phyloP scores from a whole-genome alignment of 2,329 filamentous ascomycete species.

The Colletotrichum filicis region DNA sequence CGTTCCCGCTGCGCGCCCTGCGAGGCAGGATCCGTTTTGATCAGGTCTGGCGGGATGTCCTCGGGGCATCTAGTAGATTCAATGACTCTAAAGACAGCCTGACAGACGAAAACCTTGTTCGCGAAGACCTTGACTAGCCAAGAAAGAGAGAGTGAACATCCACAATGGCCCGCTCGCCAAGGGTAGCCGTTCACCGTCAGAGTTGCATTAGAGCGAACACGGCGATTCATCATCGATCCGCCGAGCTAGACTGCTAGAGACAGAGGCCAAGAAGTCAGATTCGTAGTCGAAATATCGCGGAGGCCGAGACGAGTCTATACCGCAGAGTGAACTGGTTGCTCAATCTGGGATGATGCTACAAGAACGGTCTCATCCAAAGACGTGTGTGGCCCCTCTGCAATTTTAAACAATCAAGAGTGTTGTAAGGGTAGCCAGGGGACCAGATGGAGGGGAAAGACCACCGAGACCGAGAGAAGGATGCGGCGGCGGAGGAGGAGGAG shows the following conservation, averaged over 20 bases:
- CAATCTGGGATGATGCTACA: constrained; percentile 32
- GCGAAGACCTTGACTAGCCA: neutral
- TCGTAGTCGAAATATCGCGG: constrained; percentile 4
- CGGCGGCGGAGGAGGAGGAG: neutral
- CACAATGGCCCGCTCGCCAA: constrained; percentile 1
- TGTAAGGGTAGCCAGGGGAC: neutral
- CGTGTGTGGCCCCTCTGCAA: constrained; percentile 16
- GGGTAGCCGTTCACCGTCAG: neutral
- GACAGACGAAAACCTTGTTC: neutral
- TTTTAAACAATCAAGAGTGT: constrained; percentile 23
- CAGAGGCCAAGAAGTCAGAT: neutral
- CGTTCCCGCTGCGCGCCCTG: neutral
- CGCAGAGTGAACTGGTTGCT: constrained; percentile 13
- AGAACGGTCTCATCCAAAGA: constrained; percentile 25
- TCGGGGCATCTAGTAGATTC: neutral
- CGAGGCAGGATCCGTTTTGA: neutral
- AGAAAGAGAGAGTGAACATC: neutral
- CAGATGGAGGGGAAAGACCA: neutral
- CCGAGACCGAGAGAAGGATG: constrained; percentile 15
- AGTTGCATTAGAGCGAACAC: neutral
- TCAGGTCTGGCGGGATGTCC: neutral
- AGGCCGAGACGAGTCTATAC: constrained; percentile 10
- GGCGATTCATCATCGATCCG: neutral
- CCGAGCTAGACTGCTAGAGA: neutral
- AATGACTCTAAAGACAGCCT: neutral